A percentile compares a stretch with the other conserved stretches of the same genome.
Evolutionary conservation across 2,329 filamentous ascomycete genomes (phyloP).

Genomic region (Monilinia laxa): DNA sequence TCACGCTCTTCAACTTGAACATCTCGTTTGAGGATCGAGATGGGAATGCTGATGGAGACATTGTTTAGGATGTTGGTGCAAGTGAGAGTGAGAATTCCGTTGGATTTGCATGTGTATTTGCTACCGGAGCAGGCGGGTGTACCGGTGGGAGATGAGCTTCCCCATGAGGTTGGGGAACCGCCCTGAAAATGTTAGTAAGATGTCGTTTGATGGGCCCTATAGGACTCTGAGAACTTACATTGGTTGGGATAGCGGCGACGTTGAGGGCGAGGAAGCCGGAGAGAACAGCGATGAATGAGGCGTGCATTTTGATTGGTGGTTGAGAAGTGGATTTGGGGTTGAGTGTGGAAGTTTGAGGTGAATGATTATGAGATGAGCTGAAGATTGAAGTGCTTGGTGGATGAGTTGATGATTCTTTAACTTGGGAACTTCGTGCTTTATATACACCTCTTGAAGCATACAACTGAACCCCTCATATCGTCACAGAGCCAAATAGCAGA

Average conservation of each 20-base stretch:
- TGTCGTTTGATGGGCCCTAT: accelerated
- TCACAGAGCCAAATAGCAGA: not conserved
- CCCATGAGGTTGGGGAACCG: not conserved
- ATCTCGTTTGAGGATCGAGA: not conserved
- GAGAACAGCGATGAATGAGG: slow-evolving; percentile 4
- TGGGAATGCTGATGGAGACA: not conserved
- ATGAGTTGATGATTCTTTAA: slow-evolving; percentile 4
- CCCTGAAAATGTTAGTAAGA: not conserved
- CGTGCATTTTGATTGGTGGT: slow-evolving; percentile 10
- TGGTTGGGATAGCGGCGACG: not conserved
- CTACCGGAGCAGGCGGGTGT: not conserved
- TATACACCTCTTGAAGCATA: not conserved
- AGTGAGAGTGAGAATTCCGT: not conserved
- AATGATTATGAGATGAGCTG: not conserved
- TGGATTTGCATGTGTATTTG: not conserved
- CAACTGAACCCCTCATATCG: not conserved
- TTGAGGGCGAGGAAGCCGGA: not conserved
- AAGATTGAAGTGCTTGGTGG: slow-evolving; percentile 1
- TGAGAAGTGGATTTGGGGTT: not conserved
- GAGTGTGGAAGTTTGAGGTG: not conserved
- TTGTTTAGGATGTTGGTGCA: slow-evolving; percentile 3
- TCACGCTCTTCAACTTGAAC: not conserved
- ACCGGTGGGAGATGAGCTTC: not conserved
- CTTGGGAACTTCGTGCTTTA: not conserved
- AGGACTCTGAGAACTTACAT: not conserved